Evolutionary conservation across 768 basidiomycete species (phyloP).

Genomic region (Tulasnella calospora): DNA sequence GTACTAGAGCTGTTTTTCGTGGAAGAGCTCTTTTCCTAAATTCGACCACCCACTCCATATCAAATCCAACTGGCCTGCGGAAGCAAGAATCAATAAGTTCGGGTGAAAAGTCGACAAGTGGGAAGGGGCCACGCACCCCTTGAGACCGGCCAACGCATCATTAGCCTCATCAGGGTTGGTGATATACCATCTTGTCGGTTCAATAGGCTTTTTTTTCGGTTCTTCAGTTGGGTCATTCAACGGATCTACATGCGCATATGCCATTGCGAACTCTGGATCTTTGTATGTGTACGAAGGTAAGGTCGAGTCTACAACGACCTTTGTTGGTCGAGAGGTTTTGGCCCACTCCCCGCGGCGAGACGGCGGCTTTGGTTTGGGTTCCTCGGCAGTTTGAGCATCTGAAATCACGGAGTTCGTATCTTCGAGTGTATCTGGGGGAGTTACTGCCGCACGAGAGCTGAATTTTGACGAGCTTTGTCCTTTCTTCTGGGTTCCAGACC

Average conservation of each 20-base stretch:
- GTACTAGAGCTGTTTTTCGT: conserved; percentile 14
- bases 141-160: neutral
- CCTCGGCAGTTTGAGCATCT: neutral
- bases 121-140: neutral
- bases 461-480: neutral
- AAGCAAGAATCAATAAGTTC: neutral
- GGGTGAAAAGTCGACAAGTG: neutral
- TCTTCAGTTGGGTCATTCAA: neutral
- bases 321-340: neutral
- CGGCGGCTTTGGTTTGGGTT: neutral
- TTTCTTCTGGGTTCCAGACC: neutral
- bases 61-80: conserved; percentile 20
- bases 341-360: neutral
- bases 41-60: conserved; percentile 17
- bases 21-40: neutral
- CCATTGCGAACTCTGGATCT: conserved; percentile 12
- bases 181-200: neutral
- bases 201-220: neutral
- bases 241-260: neutral
- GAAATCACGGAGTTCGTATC: neutral
- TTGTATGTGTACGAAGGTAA: conserved; percentile 1
- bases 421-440: neutral
- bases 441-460: neutral
- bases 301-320: neutral
- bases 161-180: conserved; percentile 3